Evolutionary conservation across 2,329 filamentous ascomycete species (phyloP), one percentile per base, ranked within the genome.

Genomic region (Cladophialophora immunda): DNA sequence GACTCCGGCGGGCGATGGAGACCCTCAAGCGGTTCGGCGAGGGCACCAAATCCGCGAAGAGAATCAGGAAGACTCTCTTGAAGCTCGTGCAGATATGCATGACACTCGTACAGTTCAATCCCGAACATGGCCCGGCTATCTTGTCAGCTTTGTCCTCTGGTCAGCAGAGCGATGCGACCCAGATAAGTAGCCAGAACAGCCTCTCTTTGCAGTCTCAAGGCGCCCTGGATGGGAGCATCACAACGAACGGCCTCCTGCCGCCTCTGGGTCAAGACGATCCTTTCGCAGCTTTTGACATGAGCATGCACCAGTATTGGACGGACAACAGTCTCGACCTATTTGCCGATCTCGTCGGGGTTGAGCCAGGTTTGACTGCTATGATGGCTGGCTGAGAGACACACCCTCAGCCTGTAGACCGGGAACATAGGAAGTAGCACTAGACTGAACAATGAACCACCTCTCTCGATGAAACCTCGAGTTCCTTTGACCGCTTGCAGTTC

Each of bases 241-340:
- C 52, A n/a, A 47, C 78, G 0, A 78, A 76, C 17, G 81, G 82
- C 0, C 74, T 84, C 1, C 79, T 82, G 5, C 82, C 81, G 0
- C 83, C 79, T 0, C 83, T 84, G 81, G 81, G 81, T 0, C 81
- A 82, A 0, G 77, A 82, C 65, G 68, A 69, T 22, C 68, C 65
- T 4, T 69, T 69, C 27, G 41, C 65, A 22, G 41, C 58, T 19
- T 69, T 65, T 36, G 68, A 69, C 50, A 52, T 67, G 47, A 45
- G 45, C 29, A 69, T 69, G 68, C 58, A 61, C 58, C 68, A 67
- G 19, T 69, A 67, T 27, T 69, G 68, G 68, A 62, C 68, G 13
- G 68, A 68, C 38, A 58, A 64, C 22, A 70, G 64, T 57, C 59
- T 70, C 36, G 68, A 70, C 41, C 27, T 71, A 53, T 70, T 71